phyloP scores from a whole-genome alignment of 148 eudicot species.

The Rhododendron ovatum region DNA sequence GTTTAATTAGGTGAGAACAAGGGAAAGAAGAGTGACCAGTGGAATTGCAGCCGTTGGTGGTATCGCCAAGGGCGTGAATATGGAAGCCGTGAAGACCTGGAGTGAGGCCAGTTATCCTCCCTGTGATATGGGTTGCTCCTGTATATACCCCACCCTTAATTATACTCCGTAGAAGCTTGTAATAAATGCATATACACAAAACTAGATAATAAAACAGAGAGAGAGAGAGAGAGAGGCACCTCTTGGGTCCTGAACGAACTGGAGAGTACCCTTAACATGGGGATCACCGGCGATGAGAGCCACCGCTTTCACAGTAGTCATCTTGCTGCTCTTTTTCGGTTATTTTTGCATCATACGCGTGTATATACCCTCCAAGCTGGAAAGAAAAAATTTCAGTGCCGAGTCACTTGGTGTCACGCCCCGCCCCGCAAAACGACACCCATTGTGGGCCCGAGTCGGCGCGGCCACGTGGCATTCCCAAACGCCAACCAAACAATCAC shows the following conservation, averaged over 20 bases:
- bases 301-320: slow-evolving; percentile 72
- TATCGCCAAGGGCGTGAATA: slow-evolving; percentile 89
- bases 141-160: background rate
- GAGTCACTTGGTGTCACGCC: too few species aligned
- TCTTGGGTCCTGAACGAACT: slow-evolving; percentile 48
- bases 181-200: background rate
- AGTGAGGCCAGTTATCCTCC: slow-evolving; percentile 57
- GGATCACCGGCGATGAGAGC: slow-evolving; percentile 61
- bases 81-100: slow-evolving; percentile 94
- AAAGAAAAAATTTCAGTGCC: too few species aligned
- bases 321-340: background rate
- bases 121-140: slow-evolving; percentile 60
- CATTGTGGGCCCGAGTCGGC: too few species aligned
- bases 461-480: too few species aligned
- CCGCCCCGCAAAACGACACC: too few species aligned
- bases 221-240: slow-evolving; percentile 31
- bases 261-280: slow-evolving; percentile 55
- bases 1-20: background rate
- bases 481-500: too few species aligned
- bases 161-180: background rate
- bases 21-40: slow-evolving; percentile 42
- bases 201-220: background rate
- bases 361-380: too few species aligned
- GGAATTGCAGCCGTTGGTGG: slow-evolving; percentile 89
- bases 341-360: background rate